Conservation (phyloP, 768 basidiomycete genomes). For the Phallus indusiatus region DNA sequence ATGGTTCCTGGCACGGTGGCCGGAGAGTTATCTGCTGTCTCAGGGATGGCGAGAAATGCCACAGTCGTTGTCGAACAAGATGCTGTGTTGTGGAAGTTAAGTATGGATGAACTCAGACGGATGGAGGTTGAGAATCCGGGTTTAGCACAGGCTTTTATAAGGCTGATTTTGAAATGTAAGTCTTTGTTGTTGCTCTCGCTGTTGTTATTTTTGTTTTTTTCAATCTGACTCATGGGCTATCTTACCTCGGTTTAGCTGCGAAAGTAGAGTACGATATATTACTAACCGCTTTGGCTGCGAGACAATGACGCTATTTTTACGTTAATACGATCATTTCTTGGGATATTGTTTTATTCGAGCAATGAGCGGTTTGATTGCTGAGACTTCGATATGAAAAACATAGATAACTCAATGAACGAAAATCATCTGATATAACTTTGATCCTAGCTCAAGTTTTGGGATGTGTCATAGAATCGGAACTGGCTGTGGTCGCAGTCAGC, state of each 20-base stretch:
- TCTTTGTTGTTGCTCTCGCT: too few relatives aligned
- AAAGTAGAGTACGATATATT: constrained; percentile 58
- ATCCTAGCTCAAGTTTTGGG: too few relatives aligned
- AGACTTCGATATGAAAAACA: too few relatives aligned
- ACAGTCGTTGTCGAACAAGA: constrained; percentile 75
- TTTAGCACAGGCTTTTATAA: constrained; percentile 54
- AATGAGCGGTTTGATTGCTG: too few relatives aligned
- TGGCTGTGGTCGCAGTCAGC: too few relatives aligned
- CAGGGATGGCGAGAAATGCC: constrained; percentile 73
- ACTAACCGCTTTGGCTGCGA: constrained; percentile 44
- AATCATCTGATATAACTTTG: too few relatives aligned
- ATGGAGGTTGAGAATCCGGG: constrained; percentile 63
- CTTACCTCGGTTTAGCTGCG: constrained; percentile 33
- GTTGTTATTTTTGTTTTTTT: too few relatives aligned
- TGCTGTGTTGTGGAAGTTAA: constrained; percentile 76
- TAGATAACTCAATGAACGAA: too few relatives aligned
- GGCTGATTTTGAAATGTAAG: constrained; percentile 65
- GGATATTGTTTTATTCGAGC: too few relatives aligned
- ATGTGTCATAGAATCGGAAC: too few relatives aligned
- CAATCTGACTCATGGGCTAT: too few relatives aligned
- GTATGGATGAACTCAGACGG: constrained; percentile 41
- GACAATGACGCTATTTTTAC: constrained; percentile 16
- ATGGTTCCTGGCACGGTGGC: constrained; percentile 93
- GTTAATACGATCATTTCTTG: too few relatives aligned
- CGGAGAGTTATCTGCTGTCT: constrained; percentile 81